Conservation (phyloP, 1,284 basidiomycete species). For the Boletus holoroseus region DNA sequence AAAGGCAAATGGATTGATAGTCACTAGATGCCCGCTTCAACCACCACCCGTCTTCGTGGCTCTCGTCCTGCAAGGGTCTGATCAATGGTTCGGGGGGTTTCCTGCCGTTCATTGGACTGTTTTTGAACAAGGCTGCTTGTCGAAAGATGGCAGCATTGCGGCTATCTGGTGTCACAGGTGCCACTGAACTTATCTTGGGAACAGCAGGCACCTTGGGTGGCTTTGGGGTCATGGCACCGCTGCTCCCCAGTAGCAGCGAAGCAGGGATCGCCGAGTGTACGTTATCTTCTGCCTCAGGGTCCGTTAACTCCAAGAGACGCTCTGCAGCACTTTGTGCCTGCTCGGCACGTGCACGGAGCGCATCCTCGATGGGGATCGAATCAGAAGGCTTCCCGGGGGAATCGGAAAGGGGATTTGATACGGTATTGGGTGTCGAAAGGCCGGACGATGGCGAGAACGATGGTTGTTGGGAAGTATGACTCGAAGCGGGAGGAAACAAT, state of each 20-base stretch:
- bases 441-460: slow-evolving; percentile 54
- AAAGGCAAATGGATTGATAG: slow-evolving; percentile 9
- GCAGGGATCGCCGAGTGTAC: slow-evolving; percentile 50
- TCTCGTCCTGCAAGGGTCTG: slow-evolving; percentile 57
- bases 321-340: slow-evolving; percentile 86
- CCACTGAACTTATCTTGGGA: slow-evolving; percentile 23
- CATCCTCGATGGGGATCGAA: slow-evolving; percentile 66
- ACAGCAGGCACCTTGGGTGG: slow-evolving; percentile 24
- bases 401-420: slow-evolving; percentile 55
- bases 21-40: slow-evolving; percentile 61
- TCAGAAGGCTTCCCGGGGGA: slow-evolving; percentile 40
- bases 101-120: slow-evolving; percentile 60
- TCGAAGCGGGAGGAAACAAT: slow-evolving; percentile 37
- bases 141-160: slow-evolving; percentile 54
- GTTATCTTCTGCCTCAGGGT: slow-evolving; percentile 58
- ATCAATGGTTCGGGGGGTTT: slow-evolving; percentile 48
- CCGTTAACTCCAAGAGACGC: slow-evolving; percentile 71
- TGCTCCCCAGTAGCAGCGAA: slow-evolving; percentile 48
- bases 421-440: slow-evolving; percentile 43
- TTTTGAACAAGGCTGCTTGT: slow-evolving; percentile 71
- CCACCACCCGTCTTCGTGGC: slow-evolving; percentile 73
- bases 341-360: slow-evolving; percentile 75
- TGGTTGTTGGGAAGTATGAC: slow-evolving; percentile 25
- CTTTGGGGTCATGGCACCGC: slow-evolving; percentile 38
- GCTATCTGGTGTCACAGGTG: slow-evolving; percentile 60